Conservation (phyloP, 805 yeast genomes). For the Saccharomycopsis schoenii region DNA sequence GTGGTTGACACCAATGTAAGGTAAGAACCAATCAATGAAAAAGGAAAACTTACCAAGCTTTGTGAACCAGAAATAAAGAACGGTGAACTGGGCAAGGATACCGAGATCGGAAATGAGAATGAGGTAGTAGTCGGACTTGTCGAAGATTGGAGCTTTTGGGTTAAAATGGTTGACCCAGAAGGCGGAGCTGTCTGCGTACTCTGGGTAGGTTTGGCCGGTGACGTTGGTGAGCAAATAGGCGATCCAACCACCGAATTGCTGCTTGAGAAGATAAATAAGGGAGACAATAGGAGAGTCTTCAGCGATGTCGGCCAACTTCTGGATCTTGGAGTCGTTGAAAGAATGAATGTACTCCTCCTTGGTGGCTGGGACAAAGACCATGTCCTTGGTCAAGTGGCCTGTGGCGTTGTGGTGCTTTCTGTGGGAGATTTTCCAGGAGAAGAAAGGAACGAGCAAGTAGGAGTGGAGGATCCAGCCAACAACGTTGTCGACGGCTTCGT, state of each 20-base stretch:
- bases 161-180: constrained; percentile 56
- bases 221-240: constrained; percentile 57
- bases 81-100: constrained; percentile 39
- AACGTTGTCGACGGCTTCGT: constrained; percentile 60
- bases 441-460: constrained; percentile 70
- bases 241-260: constrained; percentile 75
- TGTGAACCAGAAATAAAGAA: constrained; percentile 51
- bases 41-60: constrained; percentile 54
- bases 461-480: constrained; percentile 83
- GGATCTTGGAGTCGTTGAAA: constrained; percentile 26
- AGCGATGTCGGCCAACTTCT: constrained; percentile 40
- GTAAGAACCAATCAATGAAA: constrained; percentile 62
- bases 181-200: constrained; percentile 26
- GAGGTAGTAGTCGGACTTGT: constrained; percentile 60
- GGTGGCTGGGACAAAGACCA: constrained; percentile 74
- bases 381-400: constrained; percentile 72
- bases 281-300: constrained; percentile 72
- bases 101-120: constrained; percentile 70
- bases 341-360: constrained; percentile 42
- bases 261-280: constrained; percentile 43
- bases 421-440: constrained; percentile 79
- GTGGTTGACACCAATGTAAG: constrained; percentile 75
- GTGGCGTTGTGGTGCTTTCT: constrained; percentile 88
- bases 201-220: constrained; percentile 61
- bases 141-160: constrained; percentile 68